Evolutionary conservation across 176 grass and related monocot genomes (phyloP), one percentile per base, ranked within the genome.

Genomic region (Zea luxurians): DNA sequence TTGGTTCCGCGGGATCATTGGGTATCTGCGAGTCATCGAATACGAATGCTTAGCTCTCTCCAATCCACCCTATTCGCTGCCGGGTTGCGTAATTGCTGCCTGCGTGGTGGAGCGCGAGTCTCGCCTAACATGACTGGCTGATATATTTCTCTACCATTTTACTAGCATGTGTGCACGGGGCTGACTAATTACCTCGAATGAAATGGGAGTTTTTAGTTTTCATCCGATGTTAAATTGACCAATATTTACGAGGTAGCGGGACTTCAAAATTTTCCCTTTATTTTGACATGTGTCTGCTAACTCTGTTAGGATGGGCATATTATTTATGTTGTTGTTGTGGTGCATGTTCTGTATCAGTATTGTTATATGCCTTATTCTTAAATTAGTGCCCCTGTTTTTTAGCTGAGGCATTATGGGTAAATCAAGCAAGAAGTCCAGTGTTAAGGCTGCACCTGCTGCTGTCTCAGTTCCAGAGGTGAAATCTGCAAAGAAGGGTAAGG

Each of bases 401-500:
- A 58, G 7, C 50, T 18, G 40, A 16, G 80, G 17, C 12, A 13
- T 42, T 8, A 89, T 89, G 87, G 87, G 59, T 4, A 85, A 81
- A 60, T 81, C 73, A 6, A 81, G 78, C 73, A 85, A 89, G 87
- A 89, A 85, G 66, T 67, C 87, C 0, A 21, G 66, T 77, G 87
- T 73, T 37, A 20, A 10, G 58, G 72, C 52, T 48, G 78, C 36
- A 43, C 59, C 82, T 73, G 80, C 81, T 20, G 6, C 87, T 17
- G 71, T 37, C 13, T 12, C 71, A 0, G 68, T 69, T 16, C 36
- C 48, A 15, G 67, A 75, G 7, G 83, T 5, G 49, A 97, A 90
- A 82, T 82, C 88, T 55, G 87, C 54, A 50, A 96, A 97, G 75
- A 97, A 90, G 58, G 93, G 91, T 93, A 27, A 88, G 60, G 42